These are phyloP conservation scores for Barnettozyma populi DNA, from an alignment of 805 yeast genomes.

Conservation along the genomic window DNA sequence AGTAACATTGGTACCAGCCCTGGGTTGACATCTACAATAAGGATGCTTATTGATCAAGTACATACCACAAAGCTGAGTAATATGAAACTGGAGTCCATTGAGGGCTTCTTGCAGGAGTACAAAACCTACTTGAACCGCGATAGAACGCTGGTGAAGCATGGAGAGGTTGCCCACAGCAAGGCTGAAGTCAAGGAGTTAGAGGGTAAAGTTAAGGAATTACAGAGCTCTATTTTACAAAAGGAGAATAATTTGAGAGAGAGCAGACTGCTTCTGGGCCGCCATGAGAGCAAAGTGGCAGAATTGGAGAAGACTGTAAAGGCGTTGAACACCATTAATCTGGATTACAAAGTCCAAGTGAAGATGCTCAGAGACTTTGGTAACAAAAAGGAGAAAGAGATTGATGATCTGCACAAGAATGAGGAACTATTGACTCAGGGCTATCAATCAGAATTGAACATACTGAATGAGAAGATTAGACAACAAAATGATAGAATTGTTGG, in stretches of 20 bases:
- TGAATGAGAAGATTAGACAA: background rate
- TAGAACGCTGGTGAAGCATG: slow-evolving; percentile 1
- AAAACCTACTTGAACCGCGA: slow-evolving; percentile 19
- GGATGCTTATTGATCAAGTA: slow-evolving; percentile 47
- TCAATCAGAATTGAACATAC: background rate
- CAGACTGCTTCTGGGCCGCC: background rate
- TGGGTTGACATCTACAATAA: slow-evolving; percentile 50
- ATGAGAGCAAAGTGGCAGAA: background rate
- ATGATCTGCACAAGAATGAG: background rate
- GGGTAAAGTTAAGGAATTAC: background rate
- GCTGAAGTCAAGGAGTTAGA: background rate
- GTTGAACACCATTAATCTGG: background rate
- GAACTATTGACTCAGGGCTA: background rate
- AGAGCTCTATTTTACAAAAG: background rate
- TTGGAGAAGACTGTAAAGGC: background rate
- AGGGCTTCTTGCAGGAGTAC: slow-evolving; percentile 48
- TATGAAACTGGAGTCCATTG: slow-evolving; percentile 48
- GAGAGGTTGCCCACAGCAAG: slow-evolving; percentile 1
- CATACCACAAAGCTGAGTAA: slow-evolving; percentile 56
- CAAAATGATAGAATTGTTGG: background rate
- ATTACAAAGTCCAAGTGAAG: background rate
- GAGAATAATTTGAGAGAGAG: slow-evolving; percentile 3
- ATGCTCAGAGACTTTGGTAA: background rate
- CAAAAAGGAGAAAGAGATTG: background rate
- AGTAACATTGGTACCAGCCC: slow-evolving; percentile 54